Evolutionary conservation across 306 rosid genomes (phyloP).

Genomic region (Begonia masoniana): DNA sequence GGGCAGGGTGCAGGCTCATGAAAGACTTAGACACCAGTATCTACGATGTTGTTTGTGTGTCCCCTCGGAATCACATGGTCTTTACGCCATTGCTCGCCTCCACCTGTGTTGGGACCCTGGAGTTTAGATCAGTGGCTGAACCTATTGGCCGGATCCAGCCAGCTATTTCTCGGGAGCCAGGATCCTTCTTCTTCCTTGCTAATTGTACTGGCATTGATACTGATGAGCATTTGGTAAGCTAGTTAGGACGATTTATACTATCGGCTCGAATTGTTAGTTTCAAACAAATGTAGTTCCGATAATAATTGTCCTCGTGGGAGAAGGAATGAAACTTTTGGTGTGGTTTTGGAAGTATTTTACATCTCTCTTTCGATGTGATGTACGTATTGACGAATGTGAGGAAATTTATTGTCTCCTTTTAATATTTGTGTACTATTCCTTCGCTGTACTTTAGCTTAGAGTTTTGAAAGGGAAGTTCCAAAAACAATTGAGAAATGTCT

Average conservation of each 20-base stretch:
- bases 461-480: too few species aligned
- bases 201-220: conserved; percentile 45
- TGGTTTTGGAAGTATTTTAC: too few species aligned
- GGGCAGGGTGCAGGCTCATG: conserved; percentile 92
- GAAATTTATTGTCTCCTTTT: too few species aligned
- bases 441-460: too few species aligned
- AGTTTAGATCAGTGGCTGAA: conserved; percentile 86
- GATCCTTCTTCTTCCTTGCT: conserved; percentile 81
- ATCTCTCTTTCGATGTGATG: too few species aligned
- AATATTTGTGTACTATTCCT: too few species aligned
- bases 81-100: conserved; percentile 95
- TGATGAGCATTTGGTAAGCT: conserved; percentile 42
- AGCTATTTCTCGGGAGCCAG: conserved; percentile 71
- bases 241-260: too few species aligned
- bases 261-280: too few species aligned
- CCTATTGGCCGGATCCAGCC: conserved; percentile 87
- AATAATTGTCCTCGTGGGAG: too few species aligned
- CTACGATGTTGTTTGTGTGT: conserved; percentile 88
- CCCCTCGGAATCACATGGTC: conserved; percentile 96
- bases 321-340: too few species aligned
- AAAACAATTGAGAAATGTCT: too few species aligned
- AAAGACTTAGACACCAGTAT: conserved; percentile 51
- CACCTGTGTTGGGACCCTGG: conserved; percentile 92
- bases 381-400: too few species aligned
- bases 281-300: neutral